Percentiles rank a stretch among this genome's conserved stretches.
Conservation (phyloP, 1,284 basidiomycete species). For the Porogramme epimiltina region DNA sequence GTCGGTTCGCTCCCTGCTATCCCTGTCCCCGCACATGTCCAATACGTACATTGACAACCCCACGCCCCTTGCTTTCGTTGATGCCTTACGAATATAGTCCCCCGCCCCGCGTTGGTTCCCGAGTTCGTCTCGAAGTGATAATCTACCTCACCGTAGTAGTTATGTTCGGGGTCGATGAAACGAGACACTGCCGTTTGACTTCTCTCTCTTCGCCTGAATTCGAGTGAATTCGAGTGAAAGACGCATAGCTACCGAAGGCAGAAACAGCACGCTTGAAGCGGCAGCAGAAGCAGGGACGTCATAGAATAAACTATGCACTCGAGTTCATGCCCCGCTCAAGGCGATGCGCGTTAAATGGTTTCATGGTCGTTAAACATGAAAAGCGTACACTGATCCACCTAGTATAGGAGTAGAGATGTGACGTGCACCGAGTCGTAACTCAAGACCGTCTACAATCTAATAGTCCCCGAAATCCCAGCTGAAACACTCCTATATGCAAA, state of each 20-base stretch:
- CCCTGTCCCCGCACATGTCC: neutral
- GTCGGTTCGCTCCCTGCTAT: neutral
- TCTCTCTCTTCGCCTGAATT: too few species aligned
- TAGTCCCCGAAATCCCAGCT: slow-evolving; percentile 73
- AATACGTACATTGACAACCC: neutral
- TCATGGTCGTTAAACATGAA: neutral
- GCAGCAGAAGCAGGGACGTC: too few species aligned
- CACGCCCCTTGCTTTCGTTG: neutral
- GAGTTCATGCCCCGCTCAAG: neutral
- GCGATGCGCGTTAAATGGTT: neutral
- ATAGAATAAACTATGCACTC: too few species aligned
- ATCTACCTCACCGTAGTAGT: too few species aligned
- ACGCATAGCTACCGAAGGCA: too few species aligned
- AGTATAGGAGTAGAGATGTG: too few species aligned
- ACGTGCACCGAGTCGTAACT: neutral
- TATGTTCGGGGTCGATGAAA: too few species aligned
- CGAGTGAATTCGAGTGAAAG: too few species aligned
- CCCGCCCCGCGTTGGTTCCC: neutral
- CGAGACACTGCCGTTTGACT: too few species aligned
- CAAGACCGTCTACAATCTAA: neutral
- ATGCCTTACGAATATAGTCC: neutral
- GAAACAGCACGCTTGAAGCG: too few species aligned
- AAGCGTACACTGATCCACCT: neutral
- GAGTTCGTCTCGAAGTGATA: neutral
- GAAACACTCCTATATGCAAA: slow-evolving; percentile 61